Conservation (phyloP, 2,329 filamentous ascomycete genomes). For the Conoideocrella luteorostrata region DNA sequence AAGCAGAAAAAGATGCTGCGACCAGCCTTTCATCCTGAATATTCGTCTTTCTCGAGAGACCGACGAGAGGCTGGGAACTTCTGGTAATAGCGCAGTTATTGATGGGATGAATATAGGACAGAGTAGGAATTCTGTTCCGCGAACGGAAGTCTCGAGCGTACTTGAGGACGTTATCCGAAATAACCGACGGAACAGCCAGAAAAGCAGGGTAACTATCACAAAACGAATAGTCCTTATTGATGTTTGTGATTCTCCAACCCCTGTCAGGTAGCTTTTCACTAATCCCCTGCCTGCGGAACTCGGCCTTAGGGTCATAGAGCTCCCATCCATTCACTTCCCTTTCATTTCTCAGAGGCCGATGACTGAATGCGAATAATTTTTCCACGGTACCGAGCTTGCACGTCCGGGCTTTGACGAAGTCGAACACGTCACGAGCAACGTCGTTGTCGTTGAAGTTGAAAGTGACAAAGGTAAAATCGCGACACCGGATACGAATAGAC, state of each 20-base stretch:
- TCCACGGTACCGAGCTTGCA: constrained; percentile 79
- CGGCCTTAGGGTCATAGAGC: constrained; percentile 76
- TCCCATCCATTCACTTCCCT: constrained; percentile 72
- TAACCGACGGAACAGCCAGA: constrained; percentile 76
- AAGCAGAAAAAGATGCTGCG: constrained; percentile 71
- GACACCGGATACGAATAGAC: constrained; percentile 79
- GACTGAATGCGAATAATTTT: constrained; percentile 85
- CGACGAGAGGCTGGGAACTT: constrained; percentile 86
- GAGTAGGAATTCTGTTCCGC: constrained; percentile 75
- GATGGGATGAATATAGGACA: constrained; percentile 91
- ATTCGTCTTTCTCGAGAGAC: constrained; percentile 79
- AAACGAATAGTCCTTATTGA: constrained; percentile 86
- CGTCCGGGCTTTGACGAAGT: constrained; percentile 73
- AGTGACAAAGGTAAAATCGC: constrained; percentile 89
- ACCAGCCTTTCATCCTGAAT: constrained; percentile 94
- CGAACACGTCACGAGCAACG: constrained; percentile 76
- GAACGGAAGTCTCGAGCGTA: constrained; percentile 89
- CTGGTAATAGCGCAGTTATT: constrained; percentile 97
- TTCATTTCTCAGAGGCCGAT: constrained; percentile 69
- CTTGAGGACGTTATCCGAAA: constrained; percentile 96
- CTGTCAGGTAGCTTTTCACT: constrained; percentile 69
- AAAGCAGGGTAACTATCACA: constrained; percentile 87
- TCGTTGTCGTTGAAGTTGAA: constrained; percentile 77
- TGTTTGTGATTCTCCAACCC: constrained; percentile 83
- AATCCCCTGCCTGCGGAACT: constrained; percentile 84